Percentiles rank a stretch among this genome's conserved stretches.
Evolutionary conservation across 257 asterid genomes (phyloP).

Genomic region (Nicotiana tabacum): DNA sequence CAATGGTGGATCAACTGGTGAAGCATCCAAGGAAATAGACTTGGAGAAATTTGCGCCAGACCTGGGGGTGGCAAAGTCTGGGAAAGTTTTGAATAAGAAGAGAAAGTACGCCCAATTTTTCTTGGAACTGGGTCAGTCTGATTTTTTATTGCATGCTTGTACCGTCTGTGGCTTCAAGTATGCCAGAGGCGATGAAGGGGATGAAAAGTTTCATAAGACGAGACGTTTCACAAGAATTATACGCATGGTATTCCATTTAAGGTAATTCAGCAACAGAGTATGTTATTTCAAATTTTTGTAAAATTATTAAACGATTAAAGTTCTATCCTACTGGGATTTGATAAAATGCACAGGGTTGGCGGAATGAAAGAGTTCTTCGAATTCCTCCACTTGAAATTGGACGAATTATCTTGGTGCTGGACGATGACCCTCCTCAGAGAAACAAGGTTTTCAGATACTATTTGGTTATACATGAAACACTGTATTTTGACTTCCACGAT

Average conservation of each 20-base stretch:
- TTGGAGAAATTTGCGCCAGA: constrained; percentile 18
- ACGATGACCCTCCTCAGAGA: constrained; percentile 60
- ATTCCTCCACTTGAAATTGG: constrained; percentile 35
- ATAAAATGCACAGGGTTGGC: constrained; percentile 60
- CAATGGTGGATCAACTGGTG: constrained; percentile 18
- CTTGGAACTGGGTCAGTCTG: constrained; percentile 76
- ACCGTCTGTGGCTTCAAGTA: constrained; percentile 56
- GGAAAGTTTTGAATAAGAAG: constrained; percentile 54
- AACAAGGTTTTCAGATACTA: constrained; percentile 45
- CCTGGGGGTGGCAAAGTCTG: constrained; percentile 19
- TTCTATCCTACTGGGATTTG: background rate
- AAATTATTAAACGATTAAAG: background rate
- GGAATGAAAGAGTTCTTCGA: constrained; percentile 45
- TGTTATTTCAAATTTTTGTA: background rate
- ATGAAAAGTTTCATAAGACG: constrained; percentile 65
- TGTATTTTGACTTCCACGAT: background rate
- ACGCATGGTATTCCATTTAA: constrained; percentile 64
- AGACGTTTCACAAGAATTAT: constrained; percentile 67
- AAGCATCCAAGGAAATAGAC: constrained; percentile 16
- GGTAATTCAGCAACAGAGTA: constrained; percentile 26
- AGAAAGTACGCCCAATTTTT: constrained; percentile 64
- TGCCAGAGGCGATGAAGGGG: constrained; percentile 61
- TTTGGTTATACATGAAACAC: background rate
- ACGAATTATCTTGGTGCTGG: constrained; percentile 61
- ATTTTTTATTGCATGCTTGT: constrained; percentile 61